Base-by-base conservation (phyloP, 2,329 filamentous ascomycete genomes). In the Diaporthe sp. region DNA sequence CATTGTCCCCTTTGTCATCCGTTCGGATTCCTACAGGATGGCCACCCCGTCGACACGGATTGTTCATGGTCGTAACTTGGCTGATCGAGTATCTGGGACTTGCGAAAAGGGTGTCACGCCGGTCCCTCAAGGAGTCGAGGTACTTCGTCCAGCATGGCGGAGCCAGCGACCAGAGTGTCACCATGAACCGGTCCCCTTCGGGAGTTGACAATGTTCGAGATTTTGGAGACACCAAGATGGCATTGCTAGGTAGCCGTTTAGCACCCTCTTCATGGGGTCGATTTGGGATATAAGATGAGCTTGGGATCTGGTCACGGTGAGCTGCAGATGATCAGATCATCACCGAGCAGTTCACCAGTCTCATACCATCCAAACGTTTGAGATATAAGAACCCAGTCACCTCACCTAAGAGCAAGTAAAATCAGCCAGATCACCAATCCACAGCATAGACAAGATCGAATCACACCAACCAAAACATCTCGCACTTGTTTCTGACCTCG, bases 11-110 rank as follows among this genome's bases (percentile, higher is more conserved):
- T 42, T 54, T 40, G 55, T 52, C 54, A 42, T 60, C 54, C 40
- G 61, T 52, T 42, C 22, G 9, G 15, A 45, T 71, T 74, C 74
- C 74, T 75, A 42, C 72, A 75, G 74, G 74, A 75, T 71, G 74
- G 7, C 58, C 64, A 75, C 70, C 74, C 74, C 58, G 35, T 42
- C 58, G 40, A 28, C 55, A 28, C 57, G 33, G 52, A 67, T 47
- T 55, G 30, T 66, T 38, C 35, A 57, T 30, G 50, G 10, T 33
- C 66, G 47, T 40, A 25, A 45, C 42, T n/a, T 8, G 40, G 38
- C 17, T 33, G 7, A 30, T 45, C 9, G 35, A 47, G 45, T 40
- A 47, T 22, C 54, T 28, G 22, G 22, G n/a, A 33, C 25, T 38
- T 40, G 9, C 7, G 33, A 30, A 15, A 33, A n/a, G 67, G 52